Conservation (phyloP, 1,139 yeast genomes). For the Candida gigantensis region DNA sequence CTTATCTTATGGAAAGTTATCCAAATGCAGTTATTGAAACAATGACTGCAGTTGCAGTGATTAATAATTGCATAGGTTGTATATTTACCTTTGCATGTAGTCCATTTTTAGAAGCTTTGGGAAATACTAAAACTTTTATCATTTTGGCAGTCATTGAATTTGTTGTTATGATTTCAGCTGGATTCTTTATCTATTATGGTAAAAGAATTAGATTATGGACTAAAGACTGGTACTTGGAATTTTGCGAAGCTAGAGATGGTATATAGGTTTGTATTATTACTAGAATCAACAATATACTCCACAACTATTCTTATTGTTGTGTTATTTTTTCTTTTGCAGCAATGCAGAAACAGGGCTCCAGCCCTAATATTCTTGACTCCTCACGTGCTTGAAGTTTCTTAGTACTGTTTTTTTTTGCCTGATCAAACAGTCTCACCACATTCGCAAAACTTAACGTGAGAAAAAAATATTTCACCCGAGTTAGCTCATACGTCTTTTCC, state of each 20-base stretch:
- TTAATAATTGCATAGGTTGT: constrained; percentile 75
- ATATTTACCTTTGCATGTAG: constrained; percentile 78
- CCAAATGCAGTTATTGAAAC: constrained; percentile 78
- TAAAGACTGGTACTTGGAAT: constrained; percentile 30
- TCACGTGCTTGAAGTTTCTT: too few species aligned
- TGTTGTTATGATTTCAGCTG: constrained; percentile 37
- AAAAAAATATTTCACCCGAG: constrained; percentile 1
- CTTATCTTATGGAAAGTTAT: constrained; percentile 70
- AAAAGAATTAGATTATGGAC: constrained; percentile 38
- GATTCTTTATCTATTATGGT: constrained; percentile 36
- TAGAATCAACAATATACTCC: too few species aligned
- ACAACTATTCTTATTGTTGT: too few species aligned
- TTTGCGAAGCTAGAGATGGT: constrained; percentile 15
- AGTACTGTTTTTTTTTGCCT: too few species aligned
- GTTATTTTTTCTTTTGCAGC: constrained; percentile 5
- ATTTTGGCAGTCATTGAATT: constrained; percentile 72
- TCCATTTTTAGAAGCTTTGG: constrained; percentile 65
- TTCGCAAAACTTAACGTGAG: background rate
- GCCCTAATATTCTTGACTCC: constrained; percentile 1
- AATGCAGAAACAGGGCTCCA: constrained; percentile 1
- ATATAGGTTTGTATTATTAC: constrained; percentile 7
- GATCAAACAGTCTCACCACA: background rate
- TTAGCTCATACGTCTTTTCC: background rate
- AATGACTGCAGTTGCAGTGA: constrained; percentile 81
- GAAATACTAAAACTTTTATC: constrained; percentile 70